Percentiles rank a stretch among this genome's conserved stretches.
Conservation (phyloP, 2,329 filamentous ascomycete species). For the Penicillium palitans region DNA sequence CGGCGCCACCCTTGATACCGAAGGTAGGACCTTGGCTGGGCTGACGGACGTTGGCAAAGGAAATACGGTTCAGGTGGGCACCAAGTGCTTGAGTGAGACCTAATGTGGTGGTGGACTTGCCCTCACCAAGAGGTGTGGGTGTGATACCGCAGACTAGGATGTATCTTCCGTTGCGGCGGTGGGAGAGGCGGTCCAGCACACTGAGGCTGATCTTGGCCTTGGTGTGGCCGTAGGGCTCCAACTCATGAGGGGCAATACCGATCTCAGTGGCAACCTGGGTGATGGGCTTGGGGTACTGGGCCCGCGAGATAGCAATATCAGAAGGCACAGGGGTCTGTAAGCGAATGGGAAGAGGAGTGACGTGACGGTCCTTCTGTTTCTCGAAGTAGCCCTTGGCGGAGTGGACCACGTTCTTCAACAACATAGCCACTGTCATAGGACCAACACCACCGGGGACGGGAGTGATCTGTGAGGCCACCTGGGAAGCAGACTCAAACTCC, state of each 20-base stretch:
- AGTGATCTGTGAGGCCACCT: conserved; percentile 90
- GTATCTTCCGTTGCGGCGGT: conserved; percentile 86
- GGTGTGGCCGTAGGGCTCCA: conserved; percentile 91
- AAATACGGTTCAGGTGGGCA: conserved; percentile 80
- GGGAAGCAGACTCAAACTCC: conserved; percentile 78
- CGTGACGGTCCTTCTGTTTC: conserved; percentile 74
- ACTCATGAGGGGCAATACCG: conserved; percentile 81
- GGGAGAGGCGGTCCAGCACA: conserved; percentile 77
- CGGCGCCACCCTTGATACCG: conserved; percentile 97
- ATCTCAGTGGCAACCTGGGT: conserved; percentile 80
- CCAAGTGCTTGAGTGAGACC: conserved; percentile 90
- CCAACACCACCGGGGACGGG: conserved; percentile 96
- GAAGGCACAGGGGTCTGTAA: conserved; percentile 82
- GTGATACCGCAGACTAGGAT: conserved; percentile 94
- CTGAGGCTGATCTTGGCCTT: conserved; percentile 93
- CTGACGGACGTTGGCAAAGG: conserved; percentile 95
- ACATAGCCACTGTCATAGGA: conserved; percentile 98
- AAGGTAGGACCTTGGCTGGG: conserved; percentile 97
- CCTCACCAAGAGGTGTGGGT: conserved; percentile 92
- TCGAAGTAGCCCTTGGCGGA: conserved; percentile 80
- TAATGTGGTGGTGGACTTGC: conserved; percentile 97
- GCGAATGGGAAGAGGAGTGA: conserved; percentile 80
- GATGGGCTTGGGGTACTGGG: conserved; percentile 89
- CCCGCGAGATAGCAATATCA: conserved; percentile 87
- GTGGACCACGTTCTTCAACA: conserved; percentile 91